phyloP scores from a whole-genome alignment of 768 basidiomycete genomes.

The Termitomyces sp. region DNA sequence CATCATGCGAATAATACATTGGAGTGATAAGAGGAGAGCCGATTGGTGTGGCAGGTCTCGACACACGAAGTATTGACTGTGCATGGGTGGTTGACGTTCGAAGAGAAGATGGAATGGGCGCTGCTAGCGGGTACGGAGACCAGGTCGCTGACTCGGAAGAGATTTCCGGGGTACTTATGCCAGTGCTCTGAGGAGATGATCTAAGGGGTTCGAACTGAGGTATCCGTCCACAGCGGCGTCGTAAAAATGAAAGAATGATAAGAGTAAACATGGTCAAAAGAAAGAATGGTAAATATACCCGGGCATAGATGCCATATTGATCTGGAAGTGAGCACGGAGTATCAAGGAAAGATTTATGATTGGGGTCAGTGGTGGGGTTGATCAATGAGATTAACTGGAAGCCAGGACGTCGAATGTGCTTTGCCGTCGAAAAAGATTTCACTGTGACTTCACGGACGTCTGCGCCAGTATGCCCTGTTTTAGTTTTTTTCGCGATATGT shows the following conservation, averaged over 20 bases:
- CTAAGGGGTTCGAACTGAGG: constrained; percentile 22
- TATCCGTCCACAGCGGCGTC: constrained; percentile 26
- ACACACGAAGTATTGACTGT: constrained; percentile 35
- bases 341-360: constrained; percentile 48
- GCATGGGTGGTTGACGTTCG: constrained; percentile 32
- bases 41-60: constrained; percentile 35
- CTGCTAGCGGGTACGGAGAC: constrained; percentile 34
- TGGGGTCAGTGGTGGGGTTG: constrained; percentile 26
- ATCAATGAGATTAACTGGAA: constrained; percentile 76
- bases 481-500: constrained; percentile 32
- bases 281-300: constrained; percentile 61
- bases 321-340: constrained; percentile 78
- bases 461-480: constrained; percentile 14
- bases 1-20: constrained; percentile 28
- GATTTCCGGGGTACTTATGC: constrained; percentile 17
- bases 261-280: constrained; percentile 36
- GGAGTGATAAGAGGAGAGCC: constrained; percentile 31
- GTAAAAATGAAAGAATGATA: constrained; percentile 38
- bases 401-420: constrained; percentile 69
- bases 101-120: constrained; percentile 30
- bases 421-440: constrained; percentile 79
- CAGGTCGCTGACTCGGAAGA: constrained; percentile 34
- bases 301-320: constrained; percentile 51
- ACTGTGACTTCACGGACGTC: constrained; percentile 73
- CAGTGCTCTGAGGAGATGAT: constrained; percentile 24